phyloP scores from a whole-genome alignment of 2,329 filamentous ascomycete species.

The Beauveria australis region DNA sequence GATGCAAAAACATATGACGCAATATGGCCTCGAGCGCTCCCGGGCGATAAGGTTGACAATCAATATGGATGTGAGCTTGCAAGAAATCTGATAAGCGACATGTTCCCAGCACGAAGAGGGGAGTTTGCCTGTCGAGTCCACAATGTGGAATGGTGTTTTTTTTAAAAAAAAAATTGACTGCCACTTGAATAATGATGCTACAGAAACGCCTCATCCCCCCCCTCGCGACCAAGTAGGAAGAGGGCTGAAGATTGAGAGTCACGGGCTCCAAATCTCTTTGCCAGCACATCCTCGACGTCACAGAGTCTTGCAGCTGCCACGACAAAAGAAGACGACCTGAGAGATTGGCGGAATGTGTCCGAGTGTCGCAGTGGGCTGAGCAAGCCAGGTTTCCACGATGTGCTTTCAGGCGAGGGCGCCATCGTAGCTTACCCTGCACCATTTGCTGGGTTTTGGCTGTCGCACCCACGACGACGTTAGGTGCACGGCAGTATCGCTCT shows the following conservation, averaged over 20 bases:
- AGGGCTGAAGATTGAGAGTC: neutral
- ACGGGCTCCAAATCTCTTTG: neutral
- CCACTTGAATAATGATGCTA: neutral
- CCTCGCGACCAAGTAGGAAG: neutral
- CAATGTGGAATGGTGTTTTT: no score
- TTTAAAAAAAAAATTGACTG: no score
- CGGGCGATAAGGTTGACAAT: neutral
- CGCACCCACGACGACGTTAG: no score
- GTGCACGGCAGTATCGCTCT: no score
- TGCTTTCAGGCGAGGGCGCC: constrained; percentile 20
- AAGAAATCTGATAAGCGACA: neutral
- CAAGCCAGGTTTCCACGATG: neutral
- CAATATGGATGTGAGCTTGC: neutral
- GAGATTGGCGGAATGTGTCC: neutral
- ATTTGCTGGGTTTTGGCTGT: no score
- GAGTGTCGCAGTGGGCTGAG: neutral
- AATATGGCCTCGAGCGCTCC: neutral
- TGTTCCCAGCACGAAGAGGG: neutral
- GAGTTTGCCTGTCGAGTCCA: neutral
- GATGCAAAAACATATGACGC: neutral
- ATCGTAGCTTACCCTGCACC: neutral
- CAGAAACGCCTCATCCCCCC: neutral
- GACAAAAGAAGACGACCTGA: neutral
- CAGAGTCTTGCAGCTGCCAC: constrained; percentile 12
- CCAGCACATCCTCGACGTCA: neutral